Base-by-base conservation (phyloP, 306 rosid species). In the Hylodesmum podocarpum region DNA sequence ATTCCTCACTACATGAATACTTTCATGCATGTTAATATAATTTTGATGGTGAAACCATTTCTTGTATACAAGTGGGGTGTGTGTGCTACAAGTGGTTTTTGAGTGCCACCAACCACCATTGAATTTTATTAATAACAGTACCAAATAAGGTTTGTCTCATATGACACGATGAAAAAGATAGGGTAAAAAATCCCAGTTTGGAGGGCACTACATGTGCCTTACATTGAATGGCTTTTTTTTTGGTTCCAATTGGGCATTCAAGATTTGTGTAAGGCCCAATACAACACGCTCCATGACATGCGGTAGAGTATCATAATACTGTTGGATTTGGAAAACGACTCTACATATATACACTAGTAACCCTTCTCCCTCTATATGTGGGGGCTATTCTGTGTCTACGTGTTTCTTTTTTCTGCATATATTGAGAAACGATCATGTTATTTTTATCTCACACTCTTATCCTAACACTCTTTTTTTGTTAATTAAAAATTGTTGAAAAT, bases 31-130 rank as follows among this genome's bases (percentile, higher is more conserved):
- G 34, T 34, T n/a, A n/a, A 37, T 64, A 11, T 3, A 57, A 22
- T 24, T 24, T 12, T 54, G 62, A 54, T 24, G 16, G 18, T 64
- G 49, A 64, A 37, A 37, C 2, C 16, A 36, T 55, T 55, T 55
- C 2, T 25, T 12, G 5, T 8, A 34, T 31, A 65, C 24, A 34
- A 54, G 70, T 55, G 80, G 84, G 54, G 62, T 44, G 59, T 80
- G 62, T 44, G 59, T 80, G 76, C 70, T 43, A 8, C 69, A 64
- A 40, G 1, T 65, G 84, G 70, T 73, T 70, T 53, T 15, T 43
- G 54, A 80, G 44, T 39, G 54, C 29, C 0, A 25, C 65, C 58
- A 55, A 54, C 3, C 0, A 54, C 29, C 46, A 7, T 1, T 54
- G 54, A 54, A 14, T 15, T 24, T 47, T n/a, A n/a, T n/a, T n/a